Percentiles rank a stretch among this genome's conserved stretches.
These are phyloP conservation scores for Tricholoma furcatifolium DNA, from an alignment of 768 basidiomycete genomes.

Conservation along the genomic window DNA sequence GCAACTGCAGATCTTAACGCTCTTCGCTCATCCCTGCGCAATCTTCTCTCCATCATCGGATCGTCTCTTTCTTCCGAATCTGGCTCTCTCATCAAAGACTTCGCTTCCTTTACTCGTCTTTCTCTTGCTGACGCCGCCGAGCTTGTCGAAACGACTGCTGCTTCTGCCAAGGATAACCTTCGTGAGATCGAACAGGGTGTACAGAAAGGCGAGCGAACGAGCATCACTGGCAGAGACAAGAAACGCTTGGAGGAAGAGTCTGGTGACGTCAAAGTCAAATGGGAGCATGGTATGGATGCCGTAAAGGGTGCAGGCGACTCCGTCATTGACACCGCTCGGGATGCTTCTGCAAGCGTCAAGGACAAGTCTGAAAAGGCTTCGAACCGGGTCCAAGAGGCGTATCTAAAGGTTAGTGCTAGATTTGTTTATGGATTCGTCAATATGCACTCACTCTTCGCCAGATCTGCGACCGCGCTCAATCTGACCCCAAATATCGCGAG, in stretches of 20 bases:
- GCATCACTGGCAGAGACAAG: conserved; percentile 53
- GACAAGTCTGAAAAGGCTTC: conserved; percentile 43
- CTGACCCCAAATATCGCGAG: conserved; percentile 56
- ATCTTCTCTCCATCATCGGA: conserved; percentile 52
- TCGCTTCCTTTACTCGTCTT: conserved; percentile 63
- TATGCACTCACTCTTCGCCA: conserved; percentile 17
- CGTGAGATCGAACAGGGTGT: conserved; percentile 58
- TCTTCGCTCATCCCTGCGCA: conserved; percentile 48
- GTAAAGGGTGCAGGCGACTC: conserved; percentile 55
- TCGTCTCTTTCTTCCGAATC: conserved; percentile 53
- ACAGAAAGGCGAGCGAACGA: conserved; percentile 53
- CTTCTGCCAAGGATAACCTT: conserved; percentile 48
- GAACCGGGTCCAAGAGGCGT: conserved; percentile 47
- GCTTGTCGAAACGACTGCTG: conserved; percentile 50
- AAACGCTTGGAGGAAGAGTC: conserved; percentile 45
- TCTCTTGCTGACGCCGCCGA: conserved; percentile 69
- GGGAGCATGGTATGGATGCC: conserved; percentile 68
- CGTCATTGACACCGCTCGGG: conserved; percentile 54
- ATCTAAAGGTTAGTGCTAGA: conserved; percentile 40
- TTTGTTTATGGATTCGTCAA: neutral
- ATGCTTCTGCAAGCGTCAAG: conserved; percentile 37
- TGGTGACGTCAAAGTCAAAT: conserved; percentile 49
- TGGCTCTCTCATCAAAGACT: conserved; percentile 53
- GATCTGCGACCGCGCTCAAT: conserved; percentile 66
- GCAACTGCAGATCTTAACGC: conserved; percentile 49